A percentile compares a stretch with the other conserved stretches of the same genome.
Evolutionary conservation across 805 yeast genomes (phyloP).

Genomic region (Candida xyloterini): DNA sequence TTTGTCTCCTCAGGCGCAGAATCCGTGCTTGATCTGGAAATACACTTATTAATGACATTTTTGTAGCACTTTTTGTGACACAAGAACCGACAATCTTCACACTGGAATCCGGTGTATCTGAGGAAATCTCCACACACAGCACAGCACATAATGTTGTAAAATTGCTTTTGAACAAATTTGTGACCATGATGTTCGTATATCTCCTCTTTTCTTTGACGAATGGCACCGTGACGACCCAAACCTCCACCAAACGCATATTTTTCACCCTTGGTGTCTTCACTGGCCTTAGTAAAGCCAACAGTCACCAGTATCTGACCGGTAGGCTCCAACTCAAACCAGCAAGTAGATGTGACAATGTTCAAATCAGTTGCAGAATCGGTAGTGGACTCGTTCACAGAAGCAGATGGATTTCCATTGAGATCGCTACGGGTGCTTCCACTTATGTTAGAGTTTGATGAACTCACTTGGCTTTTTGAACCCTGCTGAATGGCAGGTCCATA

Average conservation of each 20-base stretch:
- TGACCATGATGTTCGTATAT: slow-evolving; percentile 96
- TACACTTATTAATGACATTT: slow-evolving; percentile 80
- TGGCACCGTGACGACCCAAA: slow-evolving; percentile 95
- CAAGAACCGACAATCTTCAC: slow-evolving; percentile 78
- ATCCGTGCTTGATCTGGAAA: slow-evolving; percentile 70
- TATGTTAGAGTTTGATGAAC: slow-evolving; percentile 9
- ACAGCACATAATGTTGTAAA: slow-evolving; percentile 95
- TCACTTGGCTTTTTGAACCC: slow-evolving; percentile 6
- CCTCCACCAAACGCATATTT: slow-evolving; percentile 56
- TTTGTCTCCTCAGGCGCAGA: slow-evolving; percentile 70
- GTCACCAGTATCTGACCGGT: slow-evolving; percentile 83
- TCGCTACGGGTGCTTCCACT: slow-evolving; percentile 13
- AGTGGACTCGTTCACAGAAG: slow-evolving; percentile 14
- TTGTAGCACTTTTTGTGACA: slow-evolving; percentile 81
- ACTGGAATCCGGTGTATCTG: slow-evolving; percentile 80
- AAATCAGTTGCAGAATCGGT: slow-evolving; percentile 10
- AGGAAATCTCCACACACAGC: slow-evolving; percentile 96
- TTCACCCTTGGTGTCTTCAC: slow-evolving; percentile 42
- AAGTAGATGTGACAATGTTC: slow-evolving; percentile 48
- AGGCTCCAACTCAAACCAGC: slow-evolving; percentile 93
- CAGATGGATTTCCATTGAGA: slow-evolving; percentile 12
- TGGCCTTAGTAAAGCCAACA: slow-evolving; percentile 71
- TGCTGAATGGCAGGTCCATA: slow-evolving; percentile 60
- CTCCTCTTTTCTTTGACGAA: slow-evolving; percentile 86
- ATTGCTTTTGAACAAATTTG: slow-evolving; percentile 91